Percentiles rank a stretch among this genome's conserved stretches.
Conservation (phyloP, 306 rosid species). For the Nissolia schottii region DNA sequence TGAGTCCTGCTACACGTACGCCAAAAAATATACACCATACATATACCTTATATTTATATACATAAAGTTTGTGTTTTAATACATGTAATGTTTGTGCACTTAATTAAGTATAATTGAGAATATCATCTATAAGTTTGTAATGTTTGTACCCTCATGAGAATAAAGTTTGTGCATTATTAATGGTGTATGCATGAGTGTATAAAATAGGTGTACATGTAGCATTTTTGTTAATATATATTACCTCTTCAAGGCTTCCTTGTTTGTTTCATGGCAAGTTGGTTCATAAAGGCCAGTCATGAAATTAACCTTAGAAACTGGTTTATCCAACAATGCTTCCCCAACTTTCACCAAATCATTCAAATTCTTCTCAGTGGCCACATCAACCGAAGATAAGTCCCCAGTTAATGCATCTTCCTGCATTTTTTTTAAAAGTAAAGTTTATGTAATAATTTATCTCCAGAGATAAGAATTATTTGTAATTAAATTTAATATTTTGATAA, state of each 20-base stretch:
- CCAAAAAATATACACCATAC: no score
- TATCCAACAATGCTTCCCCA: conserved; percentile 48
- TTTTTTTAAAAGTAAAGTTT: neutral
- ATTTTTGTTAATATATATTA: neutral
- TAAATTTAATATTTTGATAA: no score
- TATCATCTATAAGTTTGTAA: no score
- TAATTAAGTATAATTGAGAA: no score
- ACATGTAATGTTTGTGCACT: no score
- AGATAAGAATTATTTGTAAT: neutral
- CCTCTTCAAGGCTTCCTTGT: conserved; percentile 55
- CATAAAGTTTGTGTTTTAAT: no score
- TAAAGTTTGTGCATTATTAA: no score
- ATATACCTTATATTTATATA: no score
- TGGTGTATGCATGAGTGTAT: no score
- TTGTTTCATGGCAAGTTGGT: conserved; percentile 28
- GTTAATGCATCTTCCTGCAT: conserved; percentile 50
- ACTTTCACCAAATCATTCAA: conserved; percentile 40
- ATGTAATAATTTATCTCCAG: neutral
- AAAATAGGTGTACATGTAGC: no score
- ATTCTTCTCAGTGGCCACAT: conserved; percentile 51
- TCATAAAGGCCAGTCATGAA: conserved; percentile 39
- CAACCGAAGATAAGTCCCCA: conserved; percentile 42
- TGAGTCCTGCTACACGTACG: no score
- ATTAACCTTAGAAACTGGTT: conserved; percentile 54
- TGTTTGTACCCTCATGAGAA: no score